These are phyloP conservation scores for Pseudocercospora fuligena DNA, from an alignment of 2,329 filamentous ascomycete genomes.

Conservation along the genomic window DNA sequence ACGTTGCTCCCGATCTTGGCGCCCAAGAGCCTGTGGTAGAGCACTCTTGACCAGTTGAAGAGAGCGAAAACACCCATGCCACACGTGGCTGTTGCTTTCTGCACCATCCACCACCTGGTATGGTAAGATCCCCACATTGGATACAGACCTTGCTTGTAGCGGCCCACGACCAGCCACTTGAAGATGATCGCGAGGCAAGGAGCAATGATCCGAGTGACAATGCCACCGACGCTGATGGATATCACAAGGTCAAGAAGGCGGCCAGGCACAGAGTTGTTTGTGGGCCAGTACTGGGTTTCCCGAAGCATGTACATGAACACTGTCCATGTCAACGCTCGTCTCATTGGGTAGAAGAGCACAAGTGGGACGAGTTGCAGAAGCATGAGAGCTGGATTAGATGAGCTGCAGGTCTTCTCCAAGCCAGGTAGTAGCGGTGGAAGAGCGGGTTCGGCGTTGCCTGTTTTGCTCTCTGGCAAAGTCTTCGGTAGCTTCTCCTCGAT, in stretches of 20 bases:
- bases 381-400: conserved; percentile 56
- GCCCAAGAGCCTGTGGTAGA: conserved; percentile 60
- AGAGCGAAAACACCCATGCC: conserved; percentile 54
- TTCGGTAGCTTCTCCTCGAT: conserved; percentile 43
- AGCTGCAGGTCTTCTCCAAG: conserved; percentile 52
- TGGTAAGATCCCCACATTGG: conserved; percentile 66
- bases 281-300: conserved; percentile 48
- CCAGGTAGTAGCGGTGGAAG: conserved; percentile 38
- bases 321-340: conserved; percentile 59
- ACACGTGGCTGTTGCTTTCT: conserved; percentile 58
- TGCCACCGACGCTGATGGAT: conserved; percentile 51
- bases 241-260: conserved; percentile 56
- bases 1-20: conserved; percentile 60
- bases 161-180: conserved; percentile 62
- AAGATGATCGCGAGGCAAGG: conserved; percentile 56
- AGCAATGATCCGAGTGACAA: conserved; percentile 46
- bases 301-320: conserved; percentile 56
- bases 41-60: conserved; percentile 46
- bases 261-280: conserved; percentile 48
- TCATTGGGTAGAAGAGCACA: conserved; percentile 56
- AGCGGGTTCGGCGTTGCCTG: conserved; percentile 9
- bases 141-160: conserved; percentile 58
- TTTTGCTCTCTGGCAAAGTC: conserved; percentile 13
- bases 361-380: conserved; percentile 58
- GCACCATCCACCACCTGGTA: conserved; percentile 63